Base-by-base conservation (phyloP, 2,329 filamentous ascomycete genomes). In the Aspergillus neoniger region DNA sequence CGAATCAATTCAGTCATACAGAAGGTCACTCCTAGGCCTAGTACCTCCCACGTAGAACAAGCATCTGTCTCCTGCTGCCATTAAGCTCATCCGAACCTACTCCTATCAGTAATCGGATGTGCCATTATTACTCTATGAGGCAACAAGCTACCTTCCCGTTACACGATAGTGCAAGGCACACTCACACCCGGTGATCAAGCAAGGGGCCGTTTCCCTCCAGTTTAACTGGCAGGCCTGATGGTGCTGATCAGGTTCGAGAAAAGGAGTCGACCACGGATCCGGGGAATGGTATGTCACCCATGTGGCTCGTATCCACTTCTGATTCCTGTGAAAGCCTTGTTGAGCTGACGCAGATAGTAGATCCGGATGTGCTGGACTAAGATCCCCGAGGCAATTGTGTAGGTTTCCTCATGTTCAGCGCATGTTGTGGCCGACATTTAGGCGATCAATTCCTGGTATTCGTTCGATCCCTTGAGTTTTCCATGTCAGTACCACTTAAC, bases 281-380 rank as follows among this genome's bases (percentile, higher is more conserved):
- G 51, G 51, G 51, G 21, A 25, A 19, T 6, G 15, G 23, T 39
- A 25, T 53, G 21, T n/a, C 51, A 28, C 21, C 32, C 51, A 53
- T 55, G 52, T 55, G 52, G 52, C 28, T 32, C 10, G 39, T 53
- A 53, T 28, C 51, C 51, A 53, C 51, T 53, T n/a, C 21, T 17
- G 36, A 39, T 53, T 25, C 21, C 32, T 17, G 25, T 23, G 32
- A 21, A 17, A 15, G 30, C 32, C 51, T 39, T 28, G 51, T 53
- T 5, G 36, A 53, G 36, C 32, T 43, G 51, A 41, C 36, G 19
- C 6, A 28, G 12, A 41, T 17, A 39, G 15, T 25, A 25, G 32
- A 23, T n/a, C 21, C 39, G 51, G 19, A 5, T 15, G 4, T 23
- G 39, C 14, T 25, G 5, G 14, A 30, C 8, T 15, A 7, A 41